Conservation (phyloP, 2,329 filamentous ascomycete genomes). For the Plectosphaerella sp. region DNA sequence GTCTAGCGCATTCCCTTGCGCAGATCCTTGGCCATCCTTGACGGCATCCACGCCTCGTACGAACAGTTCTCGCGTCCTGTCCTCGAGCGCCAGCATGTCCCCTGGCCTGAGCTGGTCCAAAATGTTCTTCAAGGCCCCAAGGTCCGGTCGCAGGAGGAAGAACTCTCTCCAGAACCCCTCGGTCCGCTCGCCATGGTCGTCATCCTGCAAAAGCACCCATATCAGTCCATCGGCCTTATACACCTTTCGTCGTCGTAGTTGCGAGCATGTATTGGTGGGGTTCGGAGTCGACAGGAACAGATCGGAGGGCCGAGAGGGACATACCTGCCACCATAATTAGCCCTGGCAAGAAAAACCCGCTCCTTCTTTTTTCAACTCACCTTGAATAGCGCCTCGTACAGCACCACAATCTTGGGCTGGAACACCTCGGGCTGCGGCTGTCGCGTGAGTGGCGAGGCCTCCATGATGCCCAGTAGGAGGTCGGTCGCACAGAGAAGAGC, state of each 20-base stretch:
- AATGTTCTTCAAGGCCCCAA: conserved; percentile 59
- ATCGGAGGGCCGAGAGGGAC: neutral
- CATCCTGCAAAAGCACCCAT: conserved; percentile 41
- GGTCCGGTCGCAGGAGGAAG: conserved; percentile 83
- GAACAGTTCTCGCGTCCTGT: conserved; percentile 77
- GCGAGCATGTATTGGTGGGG: neutral
- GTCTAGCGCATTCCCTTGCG: conserved; percentile 78
- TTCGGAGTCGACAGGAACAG: too few relatives aligned
- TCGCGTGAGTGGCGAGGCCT: conserved; percentile 88
- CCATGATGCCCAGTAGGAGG: conserved; percentile 48
- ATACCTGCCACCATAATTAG: neutral
- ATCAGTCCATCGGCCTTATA: neutral
- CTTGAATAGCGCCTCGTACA: conserved; percentile 84
- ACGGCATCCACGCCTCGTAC: conserved; percentile 65
- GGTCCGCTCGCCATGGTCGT: conserved; percentile 64
- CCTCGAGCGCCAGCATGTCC: conserved; percentile 71
- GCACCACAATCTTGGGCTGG: conserved; percentile 86
- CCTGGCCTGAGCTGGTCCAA: conserved; percentile 68
- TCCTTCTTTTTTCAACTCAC: conserved; percentile 28
- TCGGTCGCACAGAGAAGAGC: neutral
- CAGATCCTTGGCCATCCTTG: conserved; percentile 53
- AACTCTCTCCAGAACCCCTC: conserved; percentile 97
- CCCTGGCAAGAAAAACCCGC: neutral
- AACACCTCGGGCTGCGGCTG: conserved; percentile 87
- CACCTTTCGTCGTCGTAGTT: too few relatives aligned